phyloP scores from a whole-genome alignment of 495 filamentous ascomycete genomes.

The Chaetomidium leptoderma region DNA sequence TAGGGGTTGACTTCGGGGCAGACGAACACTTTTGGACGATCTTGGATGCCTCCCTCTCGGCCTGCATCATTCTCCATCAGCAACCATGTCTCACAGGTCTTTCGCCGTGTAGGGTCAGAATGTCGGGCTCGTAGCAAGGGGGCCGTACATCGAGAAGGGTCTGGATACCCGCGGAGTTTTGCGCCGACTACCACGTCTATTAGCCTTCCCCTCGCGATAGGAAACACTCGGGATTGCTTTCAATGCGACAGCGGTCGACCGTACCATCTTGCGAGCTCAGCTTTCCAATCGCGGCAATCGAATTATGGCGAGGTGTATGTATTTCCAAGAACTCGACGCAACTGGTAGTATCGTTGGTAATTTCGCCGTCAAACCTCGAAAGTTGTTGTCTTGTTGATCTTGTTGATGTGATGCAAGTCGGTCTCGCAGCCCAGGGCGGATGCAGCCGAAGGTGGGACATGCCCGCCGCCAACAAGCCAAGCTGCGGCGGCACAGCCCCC shows the following conservation, averaged over 20 bases:
- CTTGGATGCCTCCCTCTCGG: constrained; percentile 97
- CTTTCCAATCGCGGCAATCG: neutral
- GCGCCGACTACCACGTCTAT: constrained; percentile 67
- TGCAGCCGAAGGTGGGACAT: constrained; percentile 6
- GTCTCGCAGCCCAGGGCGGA: constrained; percentile 9
- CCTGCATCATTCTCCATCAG: constrained; percentile 48
- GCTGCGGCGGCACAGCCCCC: constrained; percentile 12
- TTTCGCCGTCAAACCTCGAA: neutral
- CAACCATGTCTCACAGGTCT: neutral
- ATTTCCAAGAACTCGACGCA: too few relatives aligned
- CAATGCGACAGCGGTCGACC: neutral
- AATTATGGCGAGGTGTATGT: neutral
- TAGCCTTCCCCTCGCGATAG: too few relatives aligned
- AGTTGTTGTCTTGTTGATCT: neutral
- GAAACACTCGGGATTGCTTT: too few relatives aligned
- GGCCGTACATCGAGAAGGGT: constrained; percentile 91
- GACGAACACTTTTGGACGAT: constrained; percentile 87
- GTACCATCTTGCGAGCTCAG: constrained; percentile 6
- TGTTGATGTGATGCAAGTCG: neutral
- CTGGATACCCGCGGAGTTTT: constrained; percentile 97
- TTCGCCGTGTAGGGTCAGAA: neutral
- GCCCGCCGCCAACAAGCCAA: neutral
- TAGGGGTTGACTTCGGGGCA: neutral
- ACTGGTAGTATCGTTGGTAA: neutral
- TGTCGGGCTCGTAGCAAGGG: neutral